Conservation (phyloP, 371 early-diverging fungal species). For the Syncephalastrum sp. region DNA sequence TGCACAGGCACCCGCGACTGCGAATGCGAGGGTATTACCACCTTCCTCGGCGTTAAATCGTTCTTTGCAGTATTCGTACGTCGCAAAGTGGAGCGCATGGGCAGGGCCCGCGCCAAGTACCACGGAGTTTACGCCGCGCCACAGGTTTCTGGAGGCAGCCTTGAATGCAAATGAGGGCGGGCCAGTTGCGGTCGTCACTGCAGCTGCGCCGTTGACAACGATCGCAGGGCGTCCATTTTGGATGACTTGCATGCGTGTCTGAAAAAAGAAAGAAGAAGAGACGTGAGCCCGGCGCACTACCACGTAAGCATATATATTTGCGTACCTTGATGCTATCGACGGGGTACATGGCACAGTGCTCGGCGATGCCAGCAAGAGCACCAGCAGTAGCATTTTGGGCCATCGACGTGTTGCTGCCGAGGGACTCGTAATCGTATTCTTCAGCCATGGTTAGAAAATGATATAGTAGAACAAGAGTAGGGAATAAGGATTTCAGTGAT, state of each 20-base stretch:
- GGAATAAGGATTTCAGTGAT: no score
- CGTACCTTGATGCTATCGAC: slow-evolving; percentile 91
- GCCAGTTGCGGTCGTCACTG: slow-evolving; percentile 2
- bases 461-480: neutral
- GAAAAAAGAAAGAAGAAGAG: neutral
- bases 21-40: slow-evolving; percentile 57
- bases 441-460: slow-evolving; percentile 22
- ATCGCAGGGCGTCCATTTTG: slow-evolving; percentile 15
- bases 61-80: slow-evolving; percentile 88
- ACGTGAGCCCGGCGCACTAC: neutral
- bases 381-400: slow-evolving; percentile 87
- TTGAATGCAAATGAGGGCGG: slow-evolving; percentile 8
- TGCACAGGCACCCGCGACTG: slow-evolving; percentile 86
- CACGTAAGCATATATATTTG: slow-evolving; percentile 1
- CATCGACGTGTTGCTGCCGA: slow-evolving; percentile 78
- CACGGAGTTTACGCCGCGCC: slow-evolving; percentile 91
- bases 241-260: slow-evolving; percentile 53
- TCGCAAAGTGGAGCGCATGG: slow-evolving; percentile 94
- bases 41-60: slow-evolving; percentile 43
- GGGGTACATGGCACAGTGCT: slow-evolving; percentile 95
- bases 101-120: slow-evolving; percentile 94
- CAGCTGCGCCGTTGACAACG: slow-evolving; percentile 9
- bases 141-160: slow-evolving; percentile 56
- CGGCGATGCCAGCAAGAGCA: slow-evolving; percentile 95
- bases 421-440: slow-evolving; percentile 87